A percentile compares a stretch with the other conserved stretches of the same genome.
These are phyloP conservation scores for Xylariaceae sp. DNA, from an alignment of 2,329 filamentous ascomycete species.

Conservation along the genomic window DNA sequence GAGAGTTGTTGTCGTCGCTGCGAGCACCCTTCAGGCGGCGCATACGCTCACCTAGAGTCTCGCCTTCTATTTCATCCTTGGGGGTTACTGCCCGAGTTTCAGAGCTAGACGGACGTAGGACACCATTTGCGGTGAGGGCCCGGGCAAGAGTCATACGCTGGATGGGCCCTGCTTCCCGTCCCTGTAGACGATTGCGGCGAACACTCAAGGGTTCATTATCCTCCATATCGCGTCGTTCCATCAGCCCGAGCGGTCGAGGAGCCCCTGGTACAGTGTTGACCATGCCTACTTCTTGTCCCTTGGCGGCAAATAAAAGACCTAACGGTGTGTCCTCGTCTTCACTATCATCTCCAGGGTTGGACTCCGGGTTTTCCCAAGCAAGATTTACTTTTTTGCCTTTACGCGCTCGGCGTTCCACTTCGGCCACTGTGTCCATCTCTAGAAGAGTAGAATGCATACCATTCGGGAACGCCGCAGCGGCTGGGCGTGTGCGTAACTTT, in stretches of 20 bases:
- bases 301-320: slow-evolving; percentile 67
- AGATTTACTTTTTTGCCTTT: slow-evolving; percentile 72
- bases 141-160: slow-evolving; percentile 39
- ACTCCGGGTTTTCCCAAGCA: slow-evolving; percentile 66
- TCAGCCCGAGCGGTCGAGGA: slow-evolving; percentile 63
- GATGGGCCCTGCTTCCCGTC: slow-evolving; percentile 43
- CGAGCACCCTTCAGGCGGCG: slow-evolving; percentile 55
- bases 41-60: slow-evolving; percentile 63
- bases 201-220: slow-evolving; percentile 85
- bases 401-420: slow-evolving; percentile 72
- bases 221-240: slow-evolving; percentile 78
- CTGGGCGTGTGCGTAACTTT: slow-evolving; percentile 68
- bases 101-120: slow-evolving; percentile 25
- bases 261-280: slow-evolving; percentile 48
- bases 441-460: slow-evolving; percentile 89
- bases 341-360: slow-evolving; percentile 23
- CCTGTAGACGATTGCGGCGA: slow-evolving; percentile 68
- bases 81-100: slow-evolving; percentile 31
- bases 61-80: slow-evolving; percentile 51
- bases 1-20: slow-evolving; percentile 38
- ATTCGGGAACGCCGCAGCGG: slow-evolving; percentile 56
- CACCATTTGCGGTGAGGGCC: slow-evolving; percentile 29
- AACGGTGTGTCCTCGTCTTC: slow-evolving; percentile 67
- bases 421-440: slow-evolving; percentile 83
- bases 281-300: slow-evolving; percentile 46